phyloP scores from a whole-genome alignment of 2,329 filamentous ascomycete species.

The Ascochyta pisi region DNA sequence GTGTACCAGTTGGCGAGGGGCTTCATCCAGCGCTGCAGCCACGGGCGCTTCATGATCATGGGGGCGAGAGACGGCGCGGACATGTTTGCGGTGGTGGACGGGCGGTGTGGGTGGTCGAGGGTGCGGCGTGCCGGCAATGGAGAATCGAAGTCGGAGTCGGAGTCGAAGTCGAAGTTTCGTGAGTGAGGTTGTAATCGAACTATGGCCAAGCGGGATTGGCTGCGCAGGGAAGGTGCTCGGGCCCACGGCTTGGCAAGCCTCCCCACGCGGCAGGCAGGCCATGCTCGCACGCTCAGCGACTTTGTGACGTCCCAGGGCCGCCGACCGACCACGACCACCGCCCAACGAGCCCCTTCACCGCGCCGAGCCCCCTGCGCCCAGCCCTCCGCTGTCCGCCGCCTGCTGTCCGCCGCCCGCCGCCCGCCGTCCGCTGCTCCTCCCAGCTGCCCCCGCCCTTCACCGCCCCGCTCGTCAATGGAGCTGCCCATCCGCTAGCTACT shows the following conservation, averaged over 20 bases:
- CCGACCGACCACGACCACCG: slow-evolving; percentile 4
- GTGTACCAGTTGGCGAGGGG: slow-evolving; percentile 89
- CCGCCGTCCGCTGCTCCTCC: not conserved
- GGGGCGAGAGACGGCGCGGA: slow-evolving; percentile 75
- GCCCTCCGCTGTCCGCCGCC: slow-evolving; percentile 3
- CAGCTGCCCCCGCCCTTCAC: slow-evolving; percentile 6
- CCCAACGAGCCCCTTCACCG: slow-evolving; percentile 5
- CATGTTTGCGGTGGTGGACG: slow-evolving; percentile 57
- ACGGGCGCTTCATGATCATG: slow-evolving; percentile 83
- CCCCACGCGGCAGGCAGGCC: not conserved
- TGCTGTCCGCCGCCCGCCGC: not conserved
- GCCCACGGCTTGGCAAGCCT: slow-evolving; percentile 5
- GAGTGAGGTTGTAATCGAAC: slow-evolving; percentile 21
- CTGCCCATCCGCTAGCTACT: slow-evolving; percentile 50
- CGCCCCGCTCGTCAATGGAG: slow-evolving; percentile 49
- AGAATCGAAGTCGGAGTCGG: not conserved
- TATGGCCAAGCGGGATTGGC: slow-evolving; percentile 3
- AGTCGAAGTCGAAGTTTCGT: slow-evolving; percentile 6
- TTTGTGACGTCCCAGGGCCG: slow-evolving; percentile 13
- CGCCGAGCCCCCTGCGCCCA: slow-evolving; percentile 8
- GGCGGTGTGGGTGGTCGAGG: slow-evolving; percentile 26
- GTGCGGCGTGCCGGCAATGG: slow-evolving; percentile 38
- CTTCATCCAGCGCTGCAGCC: slow-evolving; percentile 78
- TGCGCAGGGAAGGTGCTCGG: not conserved
- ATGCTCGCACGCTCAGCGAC: not conserved